Conservation (phyloP, 768 basidiomycete genomes). For the Suillus hirtellus region DNA sequence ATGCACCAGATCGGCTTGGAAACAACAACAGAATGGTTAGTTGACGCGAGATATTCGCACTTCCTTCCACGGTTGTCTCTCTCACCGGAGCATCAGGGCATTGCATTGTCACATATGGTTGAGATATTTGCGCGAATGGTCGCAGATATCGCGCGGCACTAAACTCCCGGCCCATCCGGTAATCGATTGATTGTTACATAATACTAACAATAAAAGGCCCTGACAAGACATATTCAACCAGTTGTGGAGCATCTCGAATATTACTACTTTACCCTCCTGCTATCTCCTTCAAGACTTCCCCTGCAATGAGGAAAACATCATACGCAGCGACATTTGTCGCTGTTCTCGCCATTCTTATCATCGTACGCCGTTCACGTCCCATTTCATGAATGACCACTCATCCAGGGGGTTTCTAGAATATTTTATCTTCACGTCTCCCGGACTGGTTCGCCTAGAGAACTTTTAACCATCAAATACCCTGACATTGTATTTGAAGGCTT, state of each 20-base stretch:
- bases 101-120: not conserved
- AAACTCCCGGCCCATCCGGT: not conserved
- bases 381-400: not conserved
- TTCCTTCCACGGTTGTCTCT: not conserved
- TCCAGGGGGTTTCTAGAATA: conserved; percentile 42
- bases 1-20: not conserved
- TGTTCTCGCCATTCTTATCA: conserved; percentile 46
- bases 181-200: not conserved
- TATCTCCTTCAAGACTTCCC: not conserved
- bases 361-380: conserved; percentile 42
- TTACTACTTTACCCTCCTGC: not conserved
- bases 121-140: conserved; percentile 30
- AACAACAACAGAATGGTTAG: not conserved
- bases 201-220: not conserved
- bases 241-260: conserved; percentile 12
- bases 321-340: conserved; percentile 65
- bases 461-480: conserved; percentile 24
- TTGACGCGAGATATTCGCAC: not conserved
- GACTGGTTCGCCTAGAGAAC: conserved; percentile 57
- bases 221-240: not conserved
- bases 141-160: not conserved
- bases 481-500: conserved; percentile 39
- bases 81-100: not conserved
- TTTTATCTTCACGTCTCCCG: conserved; percentile 52
- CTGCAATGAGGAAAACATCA: conserved; percentile 64